Conservation (phyloP, 176 grass and related monocot genomes). For the Olyra latifolia region DNA sequence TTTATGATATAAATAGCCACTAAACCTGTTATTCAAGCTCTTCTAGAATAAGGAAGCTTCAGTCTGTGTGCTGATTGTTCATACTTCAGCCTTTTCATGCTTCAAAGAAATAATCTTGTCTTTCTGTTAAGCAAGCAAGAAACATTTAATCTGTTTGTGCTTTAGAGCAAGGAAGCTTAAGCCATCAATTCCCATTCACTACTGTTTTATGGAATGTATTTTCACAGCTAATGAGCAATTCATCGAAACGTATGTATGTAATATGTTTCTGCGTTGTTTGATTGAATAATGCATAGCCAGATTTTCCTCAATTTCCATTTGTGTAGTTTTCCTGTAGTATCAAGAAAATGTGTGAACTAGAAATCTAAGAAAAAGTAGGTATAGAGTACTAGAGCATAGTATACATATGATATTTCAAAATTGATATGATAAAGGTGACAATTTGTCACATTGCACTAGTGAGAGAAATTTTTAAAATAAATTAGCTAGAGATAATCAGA, state of each 20-base stretch:
- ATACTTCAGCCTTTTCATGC: not conserved
- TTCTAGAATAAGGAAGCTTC: slow-evolving; percentile 11
- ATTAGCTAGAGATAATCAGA: slow-evolving; percentile 9
- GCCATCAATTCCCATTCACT: not conserved
- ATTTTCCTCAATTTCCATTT: not conserved
- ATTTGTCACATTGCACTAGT: no score
- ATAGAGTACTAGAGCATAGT: not conserved
- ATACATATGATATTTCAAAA: not conserved
- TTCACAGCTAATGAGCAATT: not conserved
- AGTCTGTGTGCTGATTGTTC: not conserved
- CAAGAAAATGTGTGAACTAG: not conserved
- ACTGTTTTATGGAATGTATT: not conserved
- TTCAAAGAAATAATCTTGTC: not conserved
- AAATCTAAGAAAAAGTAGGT: not conserved
- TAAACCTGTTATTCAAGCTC: slow-evolving; percentile 13
- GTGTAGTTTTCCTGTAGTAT: not conserved
- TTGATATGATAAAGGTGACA: not conserved
- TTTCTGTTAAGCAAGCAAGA: not conserved
- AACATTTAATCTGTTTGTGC: not conserved
- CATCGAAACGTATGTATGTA: not conserved
- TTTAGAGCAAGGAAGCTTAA: slow-evolving; percentile 3
- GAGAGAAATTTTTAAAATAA: no score
- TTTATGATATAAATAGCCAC: slow-evolving; percentile 12
- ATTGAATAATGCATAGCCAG: slow-evolving; percentile 1
- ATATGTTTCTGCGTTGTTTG: not conserved